Percentiles rank a stretch among this genome's conserved stretches.
These are phyloP conservation scores for Colletotrichum kahawae DNA, from an alignment of 2,329 filamentous ascomycete genomes.

Conservation along the genomic window DNA sequence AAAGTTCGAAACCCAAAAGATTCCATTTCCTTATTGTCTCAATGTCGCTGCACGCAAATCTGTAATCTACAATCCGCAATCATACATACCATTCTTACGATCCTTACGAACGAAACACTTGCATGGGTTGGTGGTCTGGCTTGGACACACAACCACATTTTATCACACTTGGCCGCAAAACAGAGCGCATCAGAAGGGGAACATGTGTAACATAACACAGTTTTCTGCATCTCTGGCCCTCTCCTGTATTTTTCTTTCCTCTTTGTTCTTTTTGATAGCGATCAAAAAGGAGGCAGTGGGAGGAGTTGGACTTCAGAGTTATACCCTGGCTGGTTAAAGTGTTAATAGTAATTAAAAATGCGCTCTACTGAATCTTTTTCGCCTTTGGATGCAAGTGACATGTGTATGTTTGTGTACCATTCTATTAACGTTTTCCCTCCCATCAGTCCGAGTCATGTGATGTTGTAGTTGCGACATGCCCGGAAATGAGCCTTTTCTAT, in stretches of 20 bases:
- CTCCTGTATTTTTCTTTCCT: neutral
- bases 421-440: neutral
- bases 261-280: neutral
- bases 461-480: neutral
- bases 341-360: conserved; percentile 19
- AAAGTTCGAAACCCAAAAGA: conserved; percentile 20
- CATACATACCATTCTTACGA: conserved; percentile 57
- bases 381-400: neutral
- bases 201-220: neutral
- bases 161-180: neutral
- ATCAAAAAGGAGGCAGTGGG: conserved; percentile 6
- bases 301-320: neutral
- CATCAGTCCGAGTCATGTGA: neutral
- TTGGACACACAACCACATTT: neutral
- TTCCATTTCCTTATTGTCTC: conserved; percentile 27
- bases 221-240: neutral
- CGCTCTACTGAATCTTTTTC: neutral
- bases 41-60: conserved; percentile 20
- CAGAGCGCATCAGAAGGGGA: conserved; percentile 7
- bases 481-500: neutral
- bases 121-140: conserved; percentile 18
- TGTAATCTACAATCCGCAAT: conserved; percentile 21
- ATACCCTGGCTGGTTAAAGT: conserved; percentile 20
- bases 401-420: neutral
- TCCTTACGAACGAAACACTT: conserved; percentile 55